These are phyloP conservation scores for Termitomyces sp. DNA, from an alignment of 768 basidiomycete species.

Conservation along the genomic window DNA sequence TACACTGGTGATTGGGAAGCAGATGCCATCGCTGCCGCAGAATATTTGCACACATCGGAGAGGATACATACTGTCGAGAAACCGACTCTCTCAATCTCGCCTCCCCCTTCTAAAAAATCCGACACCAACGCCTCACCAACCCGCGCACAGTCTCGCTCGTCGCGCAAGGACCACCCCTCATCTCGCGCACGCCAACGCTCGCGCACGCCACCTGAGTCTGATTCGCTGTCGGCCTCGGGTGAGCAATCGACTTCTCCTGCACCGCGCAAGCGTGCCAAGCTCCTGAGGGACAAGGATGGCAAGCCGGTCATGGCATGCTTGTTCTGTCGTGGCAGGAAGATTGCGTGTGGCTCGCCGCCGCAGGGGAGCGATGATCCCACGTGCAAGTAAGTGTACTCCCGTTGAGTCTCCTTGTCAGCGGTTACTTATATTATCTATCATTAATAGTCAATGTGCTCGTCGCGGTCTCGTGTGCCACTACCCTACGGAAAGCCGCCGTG, in stretches of 20 bases:
- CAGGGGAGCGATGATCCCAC: conserved; percentile 34
- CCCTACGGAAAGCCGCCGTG: conserved; percentile 13
- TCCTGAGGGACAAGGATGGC: conserved; percentile 2
- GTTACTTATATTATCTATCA: background rate
- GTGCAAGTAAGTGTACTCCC: conserved; percentile 44
- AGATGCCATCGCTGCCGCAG: conserved; percentile 7
- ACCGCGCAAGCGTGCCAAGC: conserved; percentile 6
- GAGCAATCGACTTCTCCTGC: background rate
- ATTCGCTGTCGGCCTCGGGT: background rate
- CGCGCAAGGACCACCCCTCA: background rate
- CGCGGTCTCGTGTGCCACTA: conserved; percentile 8
- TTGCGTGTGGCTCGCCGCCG: conserved; percentile 45
- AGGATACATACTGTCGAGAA: background rate
- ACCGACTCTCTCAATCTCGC: background rate
- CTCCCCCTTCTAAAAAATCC: background rate
- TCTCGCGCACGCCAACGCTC: conserved; percentile 2
- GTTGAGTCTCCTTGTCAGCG: background rate
- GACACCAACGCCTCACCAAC: background rate
- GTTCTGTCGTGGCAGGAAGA: conserved; percentile 50
- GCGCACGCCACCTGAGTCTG: background rate
- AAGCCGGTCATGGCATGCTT: conserved; percentile 47
- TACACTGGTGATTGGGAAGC: conserved; percentile 14
- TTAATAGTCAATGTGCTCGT: conserved; percentile 10
- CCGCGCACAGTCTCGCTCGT: background rate
- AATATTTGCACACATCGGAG: background rate